Base-by-base conservation (phyloP, 805 yeast genomes). In the Candida taoyuanica region DNA sequence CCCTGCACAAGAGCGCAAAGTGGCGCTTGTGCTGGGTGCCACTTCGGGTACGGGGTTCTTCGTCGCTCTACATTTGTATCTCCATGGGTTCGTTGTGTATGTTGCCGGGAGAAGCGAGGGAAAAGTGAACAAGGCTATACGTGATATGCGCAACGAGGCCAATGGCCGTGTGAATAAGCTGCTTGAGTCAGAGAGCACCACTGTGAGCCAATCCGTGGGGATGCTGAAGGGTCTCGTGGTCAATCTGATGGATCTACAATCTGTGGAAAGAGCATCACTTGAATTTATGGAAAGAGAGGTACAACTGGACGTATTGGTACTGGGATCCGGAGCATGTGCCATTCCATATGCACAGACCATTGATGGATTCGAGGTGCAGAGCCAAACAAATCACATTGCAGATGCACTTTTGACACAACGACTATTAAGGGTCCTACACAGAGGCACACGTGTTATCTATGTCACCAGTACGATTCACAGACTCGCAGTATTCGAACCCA, bases 241-340 rank as follows among this genome's bases (percentile, higher is more conserved):
- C 38, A 89, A 84, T 56, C 61, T 84, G 39, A 40, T 53, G 31
- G 46, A 66, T 36, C 53, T 75, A 34, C 54, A 58, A 7, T 59
- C 70, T 12, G 76, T 74, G 7, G 73, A 69, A 25, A 50, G 50
- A 26, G 83, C 86, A 0, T 74, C 74, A 11, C 50, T 56, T 7
- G 61, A 62, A 24, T 69, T 82, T 42, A 60, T 60, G 29, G 56
- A 58, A 13, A 47, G 62, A 36, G 91, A 82, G 47, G 55, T 39
- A 0, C 52, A 63, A 15, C 56, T 86, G 21, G 78, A 85, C 56
- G 59, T 85, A 17, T 65, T 86, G 24, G 70, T 86, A 31, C 76
- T 84, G 49, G 86, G 85, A 58, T 89, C 95, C 1, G 93, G 94
- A 2, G 76, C 81, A 5, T 80, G 83, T 78, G 88, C 83, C 13